These are phyloP conservation scores for Auriscalpium vulgare DNA, from an alignment of 768 basidiomycete genomes.

Conservation along the genomic window DNA sequence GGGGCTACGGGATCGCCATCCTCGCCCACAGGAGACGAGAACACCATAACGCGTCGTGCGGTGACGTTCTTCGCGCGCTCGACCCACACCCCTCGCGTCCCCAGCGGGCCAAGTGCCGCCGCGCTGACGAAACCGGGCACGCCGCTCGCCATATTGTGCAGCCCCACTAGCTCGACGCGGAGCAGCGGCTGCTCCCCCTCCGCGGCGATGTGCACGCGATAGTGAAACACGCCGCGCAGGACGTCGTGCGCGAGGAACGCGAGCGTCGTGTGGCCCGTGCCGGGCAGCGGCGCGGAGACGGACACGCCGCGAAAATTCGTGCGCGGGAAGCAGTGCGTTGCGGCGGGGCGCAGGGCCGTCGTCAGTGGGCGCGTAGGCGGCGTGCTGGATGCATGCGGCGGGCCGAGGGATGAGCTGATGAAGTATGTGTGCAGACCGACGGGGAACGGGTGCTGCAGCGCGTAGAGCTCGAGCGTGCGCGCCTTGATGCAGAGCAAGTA, in stretches of 20 bases:
- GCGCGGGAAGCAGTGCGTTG: conserved; percentile 8
- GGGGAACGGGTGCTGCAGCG: conserved; percentile 13
- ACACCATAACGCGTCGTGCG: conserved; percentile 37
- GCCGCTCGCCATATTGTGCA: conserved; percentile 33
- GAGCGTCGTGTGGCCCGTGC: conserved; percentile 14
- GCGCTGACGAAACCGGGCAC: conserved; percentile 43
- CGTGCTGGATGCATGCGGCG: conserved; percentile 23
- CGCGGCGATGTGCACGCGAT: conserved; percentile 9
- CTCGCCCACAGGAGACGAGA: conserved; percentile 15
- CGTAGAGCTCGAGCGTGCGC: conserved; percentile 42
- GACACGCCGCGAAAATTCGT: conserved; percentile 25
- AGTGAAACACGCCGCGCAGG: conserved; percentile 45
- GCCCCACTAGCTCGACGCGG: conserved; percentile 34
- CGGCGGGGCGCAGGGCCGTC: conserved; percentile 1
- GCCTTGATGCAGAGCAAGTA: conserved; percentile 46
- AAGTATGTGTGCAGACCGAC: background rate
- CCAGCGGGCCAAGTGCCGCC: conserved; percentile 39
- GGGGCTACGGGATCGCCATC: background rate
- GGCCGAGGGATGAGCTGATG: background rate
- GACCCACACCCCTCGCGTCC: conserved; percentile 48
- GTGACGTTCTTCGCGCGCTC: conserved; percentile 39
- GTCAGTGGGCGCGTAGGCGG: conserved; percentile 24
- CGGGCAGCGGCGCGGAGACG: conserved; percentile 24
- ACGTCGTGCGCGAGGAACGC: conserved; percentile 36
- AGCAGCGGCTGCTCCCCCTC: conserved; percentile 21